A percentile compares a stretch with the other conserved stretches of the same genome.
These are phyloP conservation scores for Haemoproteus tartakovskyi DNA, from an alignment of 169 alveolate genomes.

Conservation along the genomic window DNA sequence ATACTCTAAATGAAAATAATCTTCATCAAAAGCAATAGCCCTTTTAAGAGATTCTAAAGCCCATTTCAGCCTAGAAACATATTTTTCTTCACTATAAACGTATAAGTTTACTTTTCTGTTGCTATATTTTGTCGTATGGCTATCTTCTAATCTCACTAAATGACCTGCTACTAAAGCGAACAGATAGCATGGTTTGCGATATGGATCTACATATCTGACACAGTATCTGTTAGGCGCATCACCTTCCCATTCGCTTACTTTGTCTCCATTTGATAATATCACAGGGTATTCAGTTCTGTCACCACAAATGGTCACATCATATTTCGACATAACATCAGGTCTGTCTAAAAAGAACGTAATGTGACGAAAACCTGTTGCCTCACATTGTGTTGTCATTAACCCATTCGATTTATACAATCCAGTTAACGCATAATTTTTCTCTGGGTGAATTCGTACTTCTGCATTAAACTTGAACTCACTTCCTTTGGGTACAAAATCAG, in stretches of 20 bases:
- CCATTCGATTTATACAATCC: conserved; percentile 87
- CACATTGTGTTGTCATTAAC: conserved; percentile 89
- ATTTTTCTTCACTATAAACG: conserved; percentile 83
- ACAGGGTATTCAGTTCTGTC: conserved; percentile 85
- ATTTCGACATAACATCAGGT: conserved; percentile 88
- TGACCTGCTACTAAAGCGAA: conserved; percentile 93
- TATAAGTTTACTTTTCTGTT: conserved; percentile 79
- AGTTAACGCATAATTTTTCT: conserved; percentile 75
- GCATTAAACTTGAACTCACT: conserved; percentile 72
- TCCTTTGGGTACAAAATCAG: conserved; percentile 69
- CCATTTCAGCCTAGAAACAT: conserved; percentile 79
- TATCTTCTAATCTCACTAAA: conserved; percentile 74
- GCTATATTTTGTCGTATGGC: conserved; percentile 78
- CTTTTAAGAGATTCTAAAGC: conserved; percentile 85
- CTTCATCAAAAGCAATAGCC: conserved; percentile 93
- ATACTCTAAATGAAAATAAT: conserved; percentile 87
- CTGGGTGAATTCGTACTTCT: conserved; percentile 83
- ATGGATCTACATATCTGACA: conserved; percentile 89
- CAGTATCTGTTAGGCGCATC: conserved; percentile 76
- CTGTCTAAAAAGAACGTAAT: conserved; percentile 89
- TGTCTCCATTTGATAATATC: conserved; percentile 85
- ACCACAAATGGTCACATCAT: conserved; percentile 83
- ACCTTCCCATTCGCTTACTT: conserved; percentile 74
- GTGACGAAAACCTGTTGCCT: conserved; percentile 89
- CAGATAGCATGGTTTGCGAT: conserved; percentile 88